Percentiles rank a stretch among this genome's conserved stretches.
Conservation (phyloP, 2,329 filamentous ascomycete genomes). For the Neopestalotiopsis sp. region DNA sequence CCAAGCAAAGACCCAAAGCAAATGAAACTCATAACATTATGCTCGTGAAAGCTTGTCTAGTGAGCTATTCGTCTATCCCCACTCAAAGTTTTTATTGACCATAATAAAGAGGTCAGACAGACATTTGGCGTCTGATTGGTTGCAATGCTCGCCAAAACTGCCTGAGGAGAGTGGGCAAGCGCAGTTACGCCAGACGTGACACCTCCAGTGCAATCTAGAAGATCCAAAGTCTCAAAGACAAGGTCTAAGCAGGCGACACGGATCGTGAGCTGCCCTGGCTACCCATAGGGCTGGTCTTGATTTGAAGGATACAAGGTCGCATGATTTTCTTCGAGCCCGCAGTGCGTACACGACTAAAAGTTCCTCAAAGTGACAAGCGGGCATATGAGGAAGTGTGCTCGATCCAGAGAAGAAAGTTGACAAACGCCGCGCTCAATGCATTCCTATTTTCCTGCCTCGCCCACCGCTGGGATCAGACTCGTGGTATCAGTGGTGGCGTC, state of each 20-base stretch:
- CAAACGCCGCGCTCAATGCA: slow-evolving; percentile 17
- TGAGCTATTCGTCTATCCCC: neutral
- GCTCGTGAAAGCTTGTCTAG: slow-evolving; percentile 3
- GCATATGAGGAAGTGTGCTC: slow-evolving; percentile 6
- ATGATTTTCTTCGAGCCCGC: neutral
- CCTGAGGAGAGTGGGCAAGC: neutral
- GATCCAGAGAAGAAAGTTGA: slow-evolving; percentile 16
- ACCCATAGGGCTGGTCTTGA: neutral
- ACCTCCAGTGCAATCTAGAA: neutral
- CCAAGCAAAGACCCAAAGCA: neutral
- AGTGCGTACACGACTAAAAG: neutral
- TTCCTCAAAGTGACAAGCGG: neutral
- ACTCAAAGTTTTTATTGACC: neutral
- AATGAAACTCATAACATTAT: slow-evolving; percentile 1
- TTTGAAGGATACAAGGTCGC: neutral
- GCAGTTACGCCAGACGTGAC: neutral
- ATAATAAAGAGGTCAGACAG: neutral
- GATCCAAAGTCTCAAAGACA: neutral
- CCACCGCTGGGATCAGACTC: neutral
- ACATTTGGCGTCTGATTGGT: neutral
- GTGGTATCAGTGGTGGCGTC: neutral
- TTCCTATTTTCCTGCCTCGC: slow-evolving; percentile 1
- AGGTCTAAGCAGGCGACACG: neutral
- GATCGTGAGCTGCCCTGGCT: neutral
- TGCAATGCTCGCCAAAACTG: neutral